Evolutionary conservation across 306 rosid genomes (phyloP).

Genomic region (Sechiopsis laciniata): DNA sequence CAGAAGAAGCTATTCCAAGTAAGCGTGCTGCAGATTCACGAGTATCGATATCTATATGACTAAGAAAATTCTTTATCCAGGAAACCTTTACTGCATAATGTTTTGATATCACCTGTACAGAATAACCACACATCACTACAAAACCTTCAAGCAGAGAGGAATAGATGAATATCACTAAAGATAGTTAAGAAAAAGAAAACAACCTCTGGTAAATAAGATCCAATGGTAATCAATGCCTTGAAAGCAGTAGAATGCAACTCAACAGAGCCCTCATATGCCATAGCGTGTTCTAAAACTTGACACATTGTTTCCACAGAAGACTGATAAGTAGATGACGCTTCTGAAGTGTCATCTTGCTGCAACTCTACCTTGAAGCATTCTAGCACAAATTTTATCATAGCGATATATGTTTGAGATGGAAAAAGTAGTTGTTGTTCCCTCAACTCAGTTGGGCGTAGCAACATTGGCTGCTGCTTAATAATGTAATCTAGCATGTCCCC

Average conservation of each 20-base stretch:
- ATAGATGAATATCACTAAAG: constrained; percentile 20
- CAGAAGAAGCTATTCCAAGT: constrained; percentile 87
- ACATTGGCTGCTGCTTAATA: constrained; percentile 63
- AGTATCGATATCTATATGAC: constrained; percentile 79
- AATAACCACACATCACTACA: constrained; percentile 30
- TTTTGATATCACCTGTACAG: constrained; percentile 60
- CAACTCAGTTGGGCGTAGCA: constrained; percentile 55
- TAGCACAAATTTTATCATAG: constrained; percentile 68
- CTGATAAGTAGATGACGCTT: constrained; percentile 40
- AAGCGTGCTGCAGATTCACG: constrained; percentile 88
- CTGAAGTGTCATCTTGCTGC: constrained; percentile 41
- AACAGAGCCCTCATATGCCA: constrained; percentile 80
- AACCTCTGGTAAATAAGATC: constrained; percentile 79
- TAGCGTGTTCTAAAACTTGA: constrained; percentile 69
- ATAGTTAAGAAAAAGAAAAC: constrained; percentile 23
- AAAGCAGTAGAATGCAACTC: constrained; percentile 86
- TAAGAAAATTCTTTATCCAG: constrained; percentile 72
- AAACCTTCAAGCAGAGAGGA: constrained; percentile 11
- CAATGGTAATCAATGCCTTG: constrained; percentile 66
- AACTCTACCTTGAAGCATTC: constrained; percentile 69
- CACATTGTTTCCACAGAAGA: constrained; percentile 62
- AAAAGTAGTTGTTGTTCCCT: constrained; percentile 69
- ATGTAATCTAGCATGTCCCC: constrained; percentile 67
- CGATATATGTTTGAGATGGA: constrained; percentile 61
- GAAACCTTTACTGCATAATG: constrained; percentile 57